These are phyloP conservation scores for Globisporangium lucens DNA, from an alignment of 352 stramenopile genomes.

Conservation along the genomic window DNA sequence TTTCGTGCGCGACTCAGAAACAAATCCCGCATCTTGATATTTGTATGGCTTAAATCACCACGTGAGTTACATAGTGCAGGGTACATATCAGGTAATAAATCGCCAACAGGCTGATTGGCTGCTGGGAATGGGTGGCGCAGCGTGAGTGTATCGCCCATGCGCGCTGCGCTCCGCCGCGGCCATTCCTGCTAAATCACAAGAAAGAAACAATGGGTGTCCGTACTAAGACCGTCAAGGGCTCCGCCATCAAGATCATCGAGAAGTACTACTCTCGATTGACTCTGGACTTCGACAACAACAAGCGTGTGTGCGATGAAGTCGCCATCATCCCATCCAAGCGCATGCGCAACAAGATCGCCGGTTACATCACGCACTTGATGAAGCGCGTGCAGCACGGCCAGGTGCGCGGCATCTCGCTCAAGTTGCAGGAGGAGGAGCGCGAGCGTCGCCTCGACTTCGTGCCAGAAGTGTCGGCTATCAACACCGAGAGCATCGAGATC, in stretches of 20 bases:
- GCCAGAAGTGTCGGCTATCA: slow-evolving; percentile 95
- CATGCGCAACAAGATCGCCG: slow-evolving; percentile 99
- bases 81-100: not conserved
- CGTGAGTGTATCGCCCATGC: not conserved
- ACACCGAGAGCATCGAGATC: slow-evolving; percentile 95
- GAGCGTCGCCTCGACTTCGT: slow-evolving; percentile 99
- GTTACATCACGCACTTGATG: slow-evolving; percentile 99
- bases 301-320: slow-evolving; percentile 96
- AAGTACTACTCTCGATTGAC: slow-evolving; percentile 99
- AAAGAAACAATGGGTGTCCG: slow-evolving; percentile 95
- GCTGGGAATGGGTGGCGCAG: slow-evolving; percentile 9
- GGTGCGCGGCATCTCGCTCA: slow-evolving; percentile 99
- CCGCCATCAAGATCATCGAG: slow-evolving; percentile 99
- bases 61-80: not conserved
- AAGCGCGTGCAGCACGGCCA: slow-evolving; percentile 99
- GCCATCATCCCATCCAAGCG: slow-evolving; percentile 99
- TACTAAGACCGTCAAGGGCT: slow-evolving; percentile 99
- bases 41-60: not conserved
- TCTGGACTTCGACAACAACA: slow-evolving; percentile 99
- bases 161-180: not conserved
- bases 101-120: slow-evolving; percentile 1
- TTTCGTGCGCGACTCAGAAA: too few relatives aligned
- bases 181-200: slow-evolving; percentile 25
- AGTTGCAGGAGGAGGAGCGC: slow-evolving; percentile 99
- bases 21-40: not conserved